These are phyloP conservation scores for Spatholobus suberectus DNA, from an alignment of 306 rosid species.

Conservation along the genomic window DNA sequence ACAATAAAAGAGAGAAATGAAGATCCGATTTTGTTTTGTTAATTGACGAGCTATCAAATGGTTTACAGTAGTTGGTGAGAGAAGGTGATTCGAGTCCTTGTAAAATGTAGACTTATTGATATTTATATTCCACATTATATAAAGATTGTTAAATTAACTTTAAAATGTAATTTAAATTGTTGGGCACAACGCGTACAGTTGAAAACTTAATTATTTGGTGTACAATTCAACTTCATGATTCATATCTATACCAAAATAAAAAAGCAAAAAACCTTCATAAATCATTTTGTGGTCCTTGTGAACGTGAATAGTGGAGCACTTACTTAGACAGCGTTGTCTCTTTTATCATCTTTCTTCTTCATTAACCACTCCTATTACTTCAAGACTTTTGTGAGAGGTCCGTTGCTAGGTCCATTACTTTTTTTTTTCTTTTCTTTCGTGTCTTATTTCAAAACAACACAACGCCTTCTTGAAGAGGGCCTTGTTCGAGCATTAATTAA, in stretches of 20 bases:
- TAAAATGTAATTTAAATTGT: not conserved
- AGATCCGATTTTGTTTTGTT: not conserved
- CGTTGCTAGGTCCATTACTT: not conserved
- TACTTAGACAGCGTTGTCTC: not conserved
- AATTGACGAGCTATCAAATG: not conserved
- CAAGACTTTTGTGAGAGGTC: constrained; percentile 28
- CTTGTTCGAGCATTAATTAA: constrained; percentile 19
- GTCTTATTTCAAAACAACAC: constrained; percentile 18
- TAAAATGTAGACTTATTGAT: not conserved
- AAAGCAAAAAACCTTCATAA: not conserved
- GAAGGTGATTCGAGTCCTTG: not conserved
- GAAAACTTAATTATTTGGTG: not conserved
- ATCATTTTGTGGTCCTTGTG: constrained; percentile 43
- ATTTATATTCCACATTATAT: not conserved
- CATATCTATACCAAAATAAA: not conserved
- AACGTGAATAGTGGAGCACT: constrained; percentile 36
- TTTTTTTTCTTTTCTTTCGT: not conserved
- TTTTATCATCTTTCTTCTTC: constrained; percentile 14
- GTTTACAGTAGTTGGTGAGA: not conserved
- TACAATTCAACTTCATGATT: constrained; percentile 8
- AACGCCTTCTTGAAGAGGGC: not conserved
- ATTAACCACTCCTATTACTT: constrained; percentile 6
- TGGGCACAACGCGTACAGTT: not conserved
- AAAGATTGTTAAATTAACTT: not conserved
- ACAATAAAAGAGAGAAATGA: not conserved